phyloP scores from a whole-genome alignment of 768 basidiomycete genomes.

The Pisolithus marmoratus region DNA sequence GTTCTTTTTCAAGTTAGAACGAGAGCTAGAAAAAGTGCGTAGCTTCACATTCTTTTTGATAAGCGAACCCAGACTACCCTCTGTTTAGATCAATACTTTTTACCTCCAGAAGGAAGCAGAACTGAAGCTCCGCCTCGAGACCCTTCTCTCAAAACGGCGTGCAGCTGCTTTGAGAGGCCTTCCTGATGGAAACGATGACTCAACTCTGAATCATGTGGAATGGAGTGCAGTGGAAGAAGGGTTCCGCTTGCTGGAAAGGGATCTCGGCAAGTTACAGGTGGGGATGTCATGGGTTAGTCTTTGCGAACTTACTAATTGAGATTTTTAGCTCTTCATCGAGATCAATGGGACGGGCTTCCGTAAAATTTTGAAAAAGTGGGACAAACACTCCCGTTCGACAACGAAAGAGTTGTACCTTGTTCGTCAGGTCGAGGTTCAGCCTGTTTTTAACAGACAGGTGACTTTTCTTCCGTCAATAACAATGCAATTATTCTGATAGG shows the following conservation, averaged over 20 bases:
- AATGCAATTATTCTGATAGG: constrained; percentile 10
- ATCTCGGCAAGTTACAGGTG: constrained; percentile 93
- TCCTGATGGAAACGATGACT: constrained; percentile 60
- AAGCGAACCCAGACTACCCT: constrained; percentile 2
- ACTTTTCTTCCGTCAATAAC: constrained; percentile 14
- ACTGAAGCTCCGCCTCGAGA: constrained; percentile 86
- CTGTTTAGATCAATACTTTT: constrained; percentile 86
- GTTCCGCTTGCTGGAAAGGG: constrained; percentile 88
- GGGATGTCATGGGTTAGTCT: constrained; percentile 9
- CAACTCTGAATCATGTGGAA: constrained; percentile 62
- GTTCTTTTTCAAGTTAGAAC: constrained; percentile 98
- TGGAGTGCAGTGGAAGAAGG: constrained; percentile 97
- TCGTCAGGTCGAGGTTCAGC: constrained; percentile 98
- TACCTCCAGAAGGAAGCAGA: constrained; percentile 98
- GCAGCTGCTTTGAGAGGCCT: constrained; percentile 69
- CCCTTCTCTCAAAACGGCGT: constrained; percentile 88
- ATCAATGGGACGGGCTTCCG: constrained; percentile 96
- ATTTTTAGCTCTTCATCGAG: constrained; percentile 85
- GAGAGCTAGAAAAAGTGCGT: constrained; percentile 92
- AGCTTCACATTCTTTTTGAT: constrained; percentile 1
- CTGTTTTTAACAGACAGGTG: constrained; percentile 93
- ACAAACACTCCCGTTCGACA: constrained; percentile 89
- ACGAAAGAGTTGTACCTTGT: constrained; percentile 97
- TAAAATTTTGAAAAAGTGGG: constrained; percentile 98
- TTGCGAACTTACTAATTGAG: constrained; percentile 13